Evolutionary conservation across 495 filamentous ascomycete genomes (phyloP), one percentile per base, ranked within the genome.

Genomic region (Staphylotrichum tortipilum): DNA sequence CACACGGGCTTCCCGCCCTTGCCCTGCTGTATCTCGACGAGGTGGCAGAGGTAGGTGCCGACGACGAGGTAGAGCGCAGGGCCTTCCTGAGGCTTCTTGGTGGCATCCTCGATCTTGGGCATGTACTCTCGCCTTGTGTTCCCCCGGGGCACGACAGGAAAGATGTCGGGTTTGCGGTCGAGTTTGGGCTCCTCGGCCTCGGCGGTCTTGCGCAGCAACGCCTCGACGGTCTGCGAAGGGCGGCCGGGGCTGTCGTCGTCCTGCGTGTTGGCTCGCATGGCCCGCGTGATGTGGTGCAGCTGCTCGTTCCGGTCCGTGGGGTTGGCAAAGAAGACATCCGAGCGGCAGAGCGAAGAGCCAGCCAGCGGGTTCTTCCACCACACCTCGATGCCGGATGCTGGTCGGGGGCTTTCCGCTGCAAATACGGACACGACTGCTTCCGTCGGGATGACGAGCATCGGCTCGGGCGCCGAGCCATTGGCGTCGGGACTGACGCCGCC

Each of bases 61-160:
- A 98, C 79, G 0, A 82, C 87, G 42, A 98, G 78, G 63, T 94
- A 95, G 61, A 84, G 94, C 17, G 86, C 79, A 15, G 92, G 71
- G 54, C 89, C 80, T 52, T 96, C 92, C 21, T 82, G 78, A 45
- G 86, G 85, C 23, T 84, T 81, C 53, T 69, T 69, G 45, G 57
- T 39, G 40, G 39, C 30, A 26, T 71, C 68, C 21, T 65, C 61
- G 31, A 78, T 66, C 49, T 76, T 77, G 68, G 35, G 68, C 67
- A 57, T 79, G 21, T 41, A 56, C 22, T 49, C 50, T 45, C 50
- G 60, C 33, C 82, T 60, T 63, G 75, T 18, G 74, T 68, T n/a
- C 73, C 76, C 64, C 45, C 89, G 83, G 53, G 89, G 84, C 23
- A 94, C 80, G 12, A 95, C 85, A 12, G 86, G 83, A 64, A 88